Evolutionary conservation across 257 asterid species (phyloP).

Genomic region (Leptodermis oblonga): DNA sequence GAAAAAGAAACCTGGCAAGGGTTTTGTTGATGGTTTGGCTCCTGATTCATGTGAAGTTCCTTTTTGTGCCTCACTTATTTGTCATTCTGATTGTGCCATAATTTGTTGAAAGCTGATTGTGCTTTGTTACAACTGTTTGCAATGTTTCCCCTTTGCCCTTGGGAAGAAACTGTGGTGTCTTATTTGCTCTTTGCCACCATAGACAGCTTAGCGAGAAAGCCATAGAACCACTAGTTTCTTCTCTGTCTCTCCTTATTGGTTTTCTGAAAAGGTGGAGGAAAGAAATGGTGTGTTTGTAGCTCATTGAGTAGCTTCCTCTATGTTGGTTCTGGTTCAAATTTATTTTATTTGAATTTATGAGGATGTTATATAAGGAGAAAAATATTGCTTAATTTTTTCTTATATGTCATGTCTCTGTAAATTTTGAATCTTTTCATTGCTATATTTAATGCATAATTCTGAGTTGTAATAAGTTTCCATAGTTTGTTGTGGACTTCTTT

Average conservation of each 20-base stretch:
- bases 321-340: background rate
- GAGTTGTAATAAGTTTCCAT: constrained; percentile 4
- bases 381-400: background rate
- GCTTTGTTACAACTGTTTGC: background rate
- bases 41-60: constrained; percentile 44
- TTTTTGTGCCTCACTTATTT: constrained; percentile 23
- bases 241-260: background rate
- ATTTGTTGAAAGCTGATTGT: background rate
- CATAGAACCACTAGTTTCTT: background rate
- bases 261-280: background rate
- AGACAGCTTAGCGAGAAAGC: background rate
- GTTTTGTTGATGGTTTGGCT: constrained; percentile 92
- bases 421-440: background rate
- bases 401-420: background rate
- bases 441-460: background rate
- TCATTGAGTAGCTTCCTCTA: too few species aligned
- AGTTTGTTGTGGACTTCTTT: constrained; percentile 5
- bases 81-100: constrained; percentile 3
- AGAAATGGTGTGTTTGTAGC: background rate
- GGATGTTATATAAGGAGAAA: background rate
- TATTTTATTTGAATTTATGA: background rate
- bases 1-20: constrained; percentile 94
- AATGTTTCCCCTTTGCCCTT: background rate
- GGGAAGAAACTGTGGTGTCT: background rate
- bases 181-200: background rate